phyloP scores from a whole-genome alignment of 2,329 filamentous ascomycete genomes.

The Xylariales sp. region DNA sequence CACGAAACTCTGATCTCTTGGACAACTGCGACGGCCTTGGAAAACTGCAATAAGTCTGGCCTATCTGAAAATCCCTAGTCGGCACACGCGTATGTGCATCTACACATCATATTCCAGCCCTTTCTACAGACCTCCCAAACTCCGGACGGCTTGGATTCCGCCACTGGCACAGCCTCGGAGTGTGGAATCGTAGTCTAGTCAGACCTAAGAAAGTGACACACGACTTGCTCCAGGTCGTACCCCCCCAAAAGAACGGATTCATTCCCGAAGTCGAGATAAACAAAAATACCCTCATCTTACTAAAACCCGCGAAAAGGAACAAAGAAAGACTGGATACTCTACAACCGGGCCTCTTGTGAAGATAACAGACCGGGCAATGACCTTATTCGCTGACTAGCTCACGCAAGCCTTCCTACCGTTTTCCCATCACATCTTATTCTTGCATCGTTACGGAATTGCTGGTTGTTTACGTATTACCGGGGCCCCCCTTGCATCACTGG shows the following conservation, averaged over 20 bases:
- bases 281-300: background rate
- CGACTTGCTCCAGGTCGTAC: slow-evolving; percentile 3
- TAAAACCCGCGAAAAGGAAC: slow-evolving; percentile 1
- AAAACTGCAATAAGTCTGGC: background rate
- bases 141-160: background rate
- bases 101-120: slow-evolving; percentile 1
- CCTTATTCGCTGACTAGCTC: too few relatives aligned
- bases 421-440: too few relatives aligned
- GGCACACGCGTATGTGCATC: slow-evolving; percentile 8
- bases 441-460: too few relatives aligned
- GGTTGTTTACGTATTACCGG: too few relatives aligned
- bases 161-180: slow-evolving; percentile 8
- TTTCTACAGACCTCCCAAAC: background rate
- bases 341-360: slow-evolving; percentile 1
- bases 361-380: too few relatives aligned
- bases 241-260: background rate
- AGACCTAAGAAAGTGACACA: slow-evolving; percentile 1
- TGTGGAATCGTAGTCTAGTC: too few relatives aligned
- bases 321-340: slow-evolving; percentile 3
- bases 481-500: too few relatives aligned
- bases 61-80: slow-evolving; percentile 1
- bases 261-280: background rate
- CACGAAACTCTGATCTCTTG: background rate
- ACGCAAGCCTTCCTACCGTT: too few relatives aligned
- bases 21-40: background rate